Evolutionary conservation across 2,329 filamentous ascomycete species (phyloP).

Genomic region (Colletotrichum karsti): DNA sequence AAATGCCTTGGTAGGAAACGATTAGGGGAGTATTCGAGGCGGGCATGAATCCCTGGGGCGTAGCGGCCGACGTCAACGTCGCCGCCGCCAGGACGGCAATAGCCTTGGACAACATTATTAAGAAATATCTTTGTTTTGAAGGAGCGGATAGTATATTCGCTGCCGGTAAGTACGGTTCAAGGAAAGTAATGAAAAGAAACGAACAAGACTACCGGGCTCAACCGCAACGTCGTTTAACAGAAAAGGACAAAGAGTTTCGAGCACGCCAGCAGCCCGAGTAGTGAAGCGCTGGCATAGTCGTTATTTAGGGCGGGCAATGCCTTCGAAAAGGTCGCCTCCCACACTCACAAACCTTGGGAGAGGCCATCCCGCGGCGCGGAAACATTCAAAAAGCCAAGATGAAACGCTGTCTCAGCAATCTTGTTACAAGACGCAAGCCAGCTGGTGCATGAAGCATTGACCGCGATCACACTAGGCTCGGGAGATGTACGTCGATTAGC

Average conservation of each 20-base stretch:
- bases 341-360: background rate
- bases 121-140: slow-evolving; percentile 6
- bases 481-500: slow-evolving; percentile 8
- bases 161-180: background rate
- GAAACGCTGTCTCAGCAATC: slow-evolving; percentile 24
- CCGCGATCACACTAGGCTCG: slow-evolving; percentile 12
- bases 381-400: slow-evolving; percentile 22
- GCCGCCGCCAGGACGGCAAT: slow-evolving; percentile 40
- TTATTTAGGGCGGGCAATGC: slow-evolving; percentile 10
- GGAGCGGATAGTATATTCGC: background rate
- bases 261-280: background rate
- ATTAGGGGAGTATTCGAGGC: slow-evolving; percentile 45
- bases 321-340: too few species aligned
- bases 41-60: slow-evolving; percentile 51
- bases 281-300: background rate
- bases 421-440: slow-evolving; percentile 17
- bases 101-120: slow-evolving; percentile 42
- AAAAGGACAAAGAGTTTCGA: slow-evolving; percentile 8
- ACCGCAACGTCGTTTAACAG: slow-evolving; percentile 20
- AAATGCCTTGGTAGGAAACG: slow-evolving; percentile 47
- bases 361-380: slow-evolving; percentile 13
- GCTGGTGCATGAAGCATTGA: slow-evolving; percentile 22
- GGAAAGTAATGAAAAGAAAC: slow-evolving; percentile 15
- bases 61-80: slow-evolving; percentile 45
- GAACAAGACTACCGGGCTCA: slow-evolving; percentile 29